These are phyloP conservation scores for Paramecium octaurelia DNA, from an alignment of 73 alveolate species.

Conservation along the genomic window DNA sequence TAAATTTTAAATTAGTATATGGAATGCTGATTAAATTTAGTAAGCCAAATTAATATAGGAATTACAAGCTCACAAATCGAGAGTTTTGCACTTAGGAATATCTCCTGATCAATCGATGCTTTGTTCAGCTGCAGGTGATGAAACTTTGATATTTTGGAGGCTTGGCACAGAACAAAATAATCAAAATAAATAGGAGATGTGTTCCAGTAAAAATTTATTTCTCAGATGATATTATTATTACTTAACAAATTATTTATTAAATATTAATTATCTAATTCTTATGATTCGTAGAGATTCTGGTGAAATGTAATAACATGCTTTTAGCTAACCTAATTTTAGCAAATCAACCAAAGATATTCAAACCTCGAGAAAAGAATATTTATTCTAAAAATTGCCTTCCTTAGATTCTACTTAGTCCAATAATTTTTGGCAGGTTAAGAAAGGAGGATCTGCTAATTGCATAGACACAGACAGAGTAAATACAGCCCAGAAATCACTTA, in stretches of 20 bases:
- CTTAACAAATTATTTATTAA: neutral
- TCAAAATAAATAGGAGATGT: neutral
- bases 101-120: slow-evolving; percentile 98
- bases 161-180: slow-evolving; percentile 4
- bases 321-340: neutral
- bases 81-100: slow-evolving; percentile 89
- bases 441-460: neutral
- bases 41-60: slow-evolving; percentile 81
- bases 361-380: neutral
- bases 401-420: neutral
- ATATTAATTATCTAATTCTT: neutral
- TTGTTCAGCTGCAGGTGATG: slow-evolving; percentile 99
- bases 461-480: neutral
- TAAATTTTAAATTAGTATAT: slow-evolving; percentile 88
- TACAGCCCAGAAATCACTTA: neutral
- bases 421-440: neutral
- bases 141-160: slow-evolving; percentile 98
- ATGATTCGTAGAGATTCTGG: neutral
- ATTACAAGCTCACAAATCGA: slow-evolving; percentile 92
- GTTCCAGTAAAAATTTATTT: slow-evolving; percentile 8
- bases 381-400: neutral
- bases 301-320: neutral
- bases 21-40: slow-evolving; percentile 94
- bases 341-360: neutral
- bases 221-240: neutral